phyloP scores from a whole-genome alignment of 2,329 filamentous ascomycete species.

The Penicillium oxalicum region DNA sequence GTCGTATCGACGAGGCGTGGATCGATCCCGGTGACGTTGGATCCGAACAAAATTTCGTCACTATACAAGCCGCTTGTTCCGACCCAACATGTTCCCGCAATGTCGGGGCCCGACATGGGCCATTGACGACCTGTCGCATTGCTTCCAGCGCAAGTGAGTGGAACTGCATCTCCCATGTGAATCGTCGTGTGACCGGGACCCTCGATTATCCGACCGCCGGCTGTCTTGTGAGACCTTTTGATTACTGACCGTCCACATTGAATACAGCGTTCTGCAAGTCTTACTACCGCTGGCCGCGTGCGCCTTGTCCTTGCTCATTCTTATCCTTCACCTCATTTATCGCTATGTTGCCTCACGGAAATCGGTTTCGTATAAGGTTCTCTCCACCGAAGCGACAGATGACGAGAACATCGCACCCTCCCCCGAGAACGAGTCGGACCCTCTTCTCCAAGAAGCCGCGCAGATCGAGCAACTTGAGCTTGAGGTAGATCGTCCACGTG shows the following conservation, averaged over 20 bases:
- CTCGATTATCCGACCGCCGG: background rate
- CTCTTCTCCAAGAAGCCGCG: conserved; percentile 52
- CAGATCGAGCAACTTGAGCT: conserved; percentile 45
- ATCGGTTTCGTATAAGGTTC: conserved; percentile 51
- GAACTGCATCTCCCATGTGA: background rate
- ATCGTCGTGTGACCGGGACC: background rate
- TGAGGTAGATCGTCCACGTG: conserved; percentile 69
- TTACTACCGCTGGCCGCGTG: conserved; percentile 70
- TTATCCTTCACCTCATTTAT: conserved; percentile 54
- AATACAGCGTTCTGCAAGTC: conserved; percentile 66
- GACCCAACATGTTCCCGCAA: conserved; percentile 47
- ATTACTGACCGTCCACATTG: conserved; percentile 13
- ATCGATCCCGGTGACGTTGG: conserved; percentile 5
- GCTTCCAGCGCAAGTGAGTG: conserved; percentile 54
- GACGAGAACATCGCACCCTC: conserved; percentile 51
- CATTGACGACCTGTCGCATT: conserved; percentile 56
- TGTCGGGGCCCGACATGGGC: conserved; percentile 56
- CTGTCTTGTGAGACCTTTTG: background rate
- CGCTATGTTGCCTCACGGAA: conserved; percentile 50
- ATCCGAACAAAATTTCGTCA: conserved; percentile 9
- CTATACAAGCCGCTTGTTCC: conserved; percentile 8
- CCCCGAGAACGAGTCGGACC: conserved; percentile 48
- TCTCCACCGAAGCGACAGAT: conserved; percentile 32
- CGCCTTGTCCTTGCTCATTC: conserved; percentile 61
- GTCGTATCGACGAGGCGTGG: conserved; percentile 3